phyloP scores from a whole-genome alignment of 441 rosid genomes.

The Corymbia calophylla region DNA sequence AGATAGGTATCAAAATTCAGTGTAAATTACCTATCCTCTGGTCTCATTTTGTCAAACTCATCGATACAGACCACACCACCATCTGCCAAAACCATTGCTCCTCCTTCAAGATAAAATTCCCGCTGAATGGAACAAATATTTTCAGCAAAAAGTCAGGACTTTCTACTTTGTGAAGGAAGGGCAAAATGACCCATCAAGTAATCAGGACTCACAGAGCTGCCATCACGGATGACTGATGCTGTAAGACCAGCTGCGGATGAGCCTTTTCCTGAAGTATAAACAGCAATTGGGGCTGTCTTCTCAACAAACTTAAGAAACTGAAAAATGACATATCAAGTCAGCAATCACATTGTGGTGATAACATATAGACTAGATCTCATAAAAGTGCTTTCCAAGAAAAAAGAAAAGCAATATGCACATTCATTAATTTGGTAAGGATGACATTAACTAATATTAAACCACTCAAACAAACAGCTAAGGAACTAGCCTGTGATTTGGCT shows the following conservation, averaged over 20 bases:
- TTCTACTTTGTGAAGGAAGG: not conserved
- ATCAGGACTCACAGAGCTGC: conserved; percentile 55
- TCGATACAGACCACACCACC: conserved; percentile 98
- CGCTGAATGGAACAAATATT: conserved; percentile 38
- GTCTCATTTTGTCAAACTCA: conserved; percentile 98
- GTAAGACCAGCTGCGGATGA: conserved; percentile 99
- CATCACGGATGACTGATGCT: conserved; percentile 95
- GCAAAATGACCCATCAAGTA: not conserved
- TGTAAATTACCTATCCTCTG: conserved; percentile 76
- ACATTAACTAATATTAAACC: not conserved
- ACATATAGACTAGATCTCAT: not conserved
- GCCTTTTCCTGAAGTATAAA: conserved; percentile 95
- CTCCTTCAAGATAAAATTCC: conserved; percentile 98
- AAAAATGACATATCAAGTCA: conserved; percentile 16
- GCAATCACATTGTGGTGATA: not conserved
- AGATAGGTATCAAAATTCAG: not conserved
- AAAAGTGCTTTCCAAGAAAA: not conserved
- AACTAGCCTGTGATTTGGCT: conserved; percentile 87
- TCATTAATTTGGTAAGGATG: not conserved
- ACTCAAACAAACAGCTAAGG: not conserved
- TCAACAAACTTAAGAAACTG: conserved; percentile 96
- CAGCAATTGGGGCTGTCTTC: conserved; percentile 96
- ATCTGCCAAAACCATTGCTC: conserved; percentile 99
- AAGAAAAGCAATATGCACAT: not conserved
- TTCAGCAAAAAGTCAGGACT: not conserved